Base-by-base conservation (phyloP, 441 rosid species). In the Euphorbia celastroides region DNA sequence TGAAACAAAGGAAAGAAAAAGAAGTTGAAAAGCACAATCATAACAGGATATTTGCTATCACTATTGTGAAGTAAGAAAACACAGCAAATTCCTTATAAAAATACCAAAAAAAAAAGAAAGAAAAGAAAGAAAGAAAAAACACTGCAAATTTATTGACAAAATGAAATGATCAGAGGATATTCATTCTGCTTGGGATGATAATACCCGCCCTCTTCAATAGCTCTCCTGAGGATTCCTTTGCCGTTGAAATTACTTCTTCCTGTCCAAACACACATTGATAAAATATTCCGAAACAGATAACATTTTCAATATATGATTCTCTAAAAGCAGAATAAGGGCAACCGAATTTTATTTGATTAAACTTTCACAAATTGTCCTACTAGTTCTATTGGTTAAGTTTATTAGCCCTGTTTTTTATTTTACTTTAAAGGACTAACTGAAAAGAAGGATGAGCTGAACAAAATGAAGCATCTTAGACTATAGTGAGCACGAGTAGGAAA, bases 191-290 rank as follows among this genome's bases (percentile, higher is more conserved):
- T 7, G 87, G 83, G 26, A 81, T 70, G 64, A 25, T 65, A 77
- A 88, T 83, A 46, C 88, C 82, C 0, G 89, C 88, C 60, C 87
- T 83, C 54, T 50, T 78, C 81, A 88, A 22, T 54, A 88, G 85
- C 61, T 81, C 56, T 4, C 64, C 34, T 5, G 94, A 79, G 26
- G 89, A 84, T 58, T 73, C 75, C 72, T 78, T 88, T 7, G 89
- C 89, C 20, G 23, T 55, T 32, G 79, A 79, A 66, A 86, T 67
- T 27, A 86, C 74, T 72, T 77, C 82, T 42, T 32, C 82, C 94
- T 86, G 85, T 46, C 26, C 23, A 42, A 32, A 23, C 20, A 36
- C 67, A 60, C 23, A 32, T 34, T 11, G 13, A 41, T 28, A 11
- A 61, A 42, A 34, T 9, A 34, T n/a, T n/a, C n/a, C n/a, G n/a